phyloP scores from a whole-genome alignment of 2,329 filamentous ascomycete genomes.

The Colletotrichum plurivorum region DNA sequence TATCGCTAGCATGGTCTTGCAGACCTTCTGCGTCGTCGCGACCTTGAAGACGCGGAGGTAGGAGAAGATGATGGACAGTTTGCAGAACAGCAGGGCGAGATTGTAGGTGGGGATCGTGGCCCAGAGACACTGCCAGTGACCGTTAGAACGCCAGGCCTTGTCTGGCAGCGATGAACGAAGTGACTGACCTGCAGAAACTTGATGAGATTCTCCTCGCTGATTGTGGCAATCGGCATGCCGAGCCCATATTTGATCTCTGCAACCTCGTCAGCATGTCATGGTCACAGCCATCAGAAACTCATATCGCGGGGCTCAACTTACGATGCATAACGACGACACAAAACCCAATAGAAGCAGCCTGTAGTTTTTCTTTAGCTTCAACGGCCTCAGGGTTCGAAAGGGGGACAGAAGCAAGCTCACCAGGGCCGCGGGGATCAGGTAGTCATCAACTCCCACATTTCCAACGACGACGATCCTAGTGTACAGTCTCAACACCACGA shows the following conservation, averaged over 20 bases:
- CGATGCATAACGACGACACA: not conserved
- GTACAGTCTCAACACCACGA: conserved; percentile 17
- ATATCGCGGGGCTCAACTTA: not conserved
- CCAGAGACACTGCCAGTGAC: conserved; percentile 42
- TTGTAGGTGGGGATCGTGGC: conserved; percentile 46
- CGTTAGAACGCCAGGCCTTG: no score
- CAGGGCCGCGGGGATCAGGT: conserved; percentile 20
- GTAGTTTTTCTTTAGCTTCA: not conserved
- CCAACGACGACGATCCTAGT: conserved; percentile 7
- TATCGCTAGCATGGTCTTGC: conserved; percentile 42
- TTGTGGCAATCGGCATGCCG: not conserved
- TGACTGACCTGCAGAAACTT: conserved; percentile 1
- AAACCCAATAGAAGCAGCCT: conserved; percentile 1
- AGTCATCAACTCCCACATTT: conserved; percentile 21
- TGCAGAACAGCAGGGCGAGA: conserved; percentile 44
- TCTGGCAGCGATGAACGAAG: not conserved
- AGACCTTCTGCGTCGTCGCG: conserved; percentile 42
- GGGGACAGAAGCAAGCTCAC: not conserved
- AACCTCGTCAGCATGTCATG: not conserved
- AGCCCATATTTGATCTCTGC: not conserved
- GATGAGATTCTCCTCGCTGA: not conserved
- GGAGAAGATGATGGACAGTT: conserved; percentile 48
- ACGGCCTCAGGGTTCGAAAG: not conserved
- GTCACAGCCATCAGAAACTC: not conserved
- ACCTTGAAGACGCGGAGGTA: conserved; percentile 46